Conservation (phyloP, 2,329 filamentous ascomycete species). For the Ascochyta fabae region DNA sequence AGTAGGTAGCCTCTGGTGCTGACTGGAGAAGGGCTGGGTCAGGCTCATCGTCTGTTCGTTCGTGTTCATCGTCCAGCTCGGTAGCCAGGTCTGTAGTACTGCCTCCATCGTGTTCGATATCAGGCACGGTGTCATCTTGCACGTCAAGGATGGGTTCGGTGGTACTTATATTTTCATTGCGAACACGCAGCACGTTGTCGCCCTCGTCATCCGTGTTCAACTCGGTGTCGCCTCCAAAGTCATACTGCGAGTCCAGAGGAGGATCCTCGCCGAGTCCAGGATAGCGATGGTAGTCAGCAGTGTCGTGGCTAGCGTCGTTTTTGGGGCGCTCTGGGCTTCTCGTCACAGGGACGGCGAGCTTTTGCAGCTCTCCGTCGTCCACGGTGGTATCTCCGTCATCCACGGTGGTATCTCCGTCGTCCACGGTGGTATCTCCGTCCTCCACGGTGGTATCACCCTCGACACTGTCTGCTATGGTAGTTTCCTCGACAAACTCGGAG, state of each 20-base stretch:
- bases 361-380: constrained; percentile 7
- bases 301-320: constrained; percentile 20
- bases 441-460: constrained; percentile 15
- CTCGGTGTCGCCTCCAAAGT: constrained; percentile 40
- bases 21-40: not conserved
- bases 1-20: not conserved
- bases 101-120: not conserved
- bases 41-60: constrained; percentile 6
- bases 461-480: constrained; percentile 8
- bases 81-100: constrained; percentile 5
- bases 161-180: not conserved
- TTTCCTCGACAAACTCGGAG: constrained; percentile 4
- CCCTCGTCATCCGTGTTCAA: constrained; percentile 31
- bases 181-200: not conserved
- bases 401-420: constrained; percentile 14
- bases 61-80: constrained; percentile 9
- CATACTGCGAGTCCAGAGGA: constrained; percentile 65
- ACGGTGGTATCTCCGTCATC: constrained; percentile 15
- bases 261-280: constrained; percentile 44
- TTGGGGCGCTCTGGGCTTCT: not conserved
- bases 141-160: constrained; percentile 13
- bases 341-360: not conserved
- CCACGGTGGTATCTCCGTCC: constrained; percentile 13
- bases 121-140: not conserved
- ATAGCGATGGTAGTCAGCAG: constrained; percentile 34